These are phyloP conservation scores for Aspergillus persii DNA, from an alignment of 2,329 filamentous ascomycete species.

Conservation along the genomic window DNA sequence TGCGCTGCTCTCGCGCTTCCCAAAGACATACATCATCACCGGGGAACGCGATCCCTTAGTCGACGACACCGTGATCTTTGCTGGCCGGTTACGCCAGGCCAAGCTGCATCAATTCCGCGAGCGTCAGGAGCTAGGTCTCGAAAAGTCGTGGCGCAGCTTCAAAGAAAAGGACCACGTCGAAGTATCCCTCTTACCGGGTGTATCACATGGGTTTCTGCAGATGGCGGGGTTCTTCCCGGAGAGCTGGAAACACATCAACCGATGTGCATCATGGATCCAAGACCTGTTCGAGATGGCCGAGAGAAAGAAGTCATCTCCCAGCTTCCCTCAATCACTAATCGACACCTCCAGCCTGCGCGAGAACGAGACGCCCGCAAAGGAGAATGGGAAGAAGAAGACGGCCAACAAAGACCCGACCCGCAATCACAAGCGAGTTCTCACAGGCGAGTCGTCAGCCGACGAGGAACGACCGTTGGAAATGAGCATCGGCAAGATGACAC, in stretches of 20 bases:
- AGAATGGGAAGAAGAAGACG: background rate
- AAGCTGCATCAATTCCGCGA: slow-evolving; percentile 60
- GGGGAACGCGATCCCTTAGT: slow-evolving; percentile 94
- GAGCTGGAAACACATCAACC: slow-evolving; percentile 81
- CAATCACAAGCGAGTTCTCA: slow-evolving; percentile 48
- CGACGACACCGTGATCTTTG: slow-evolving; percentile 95
- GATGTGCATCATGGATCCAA: slow-evolving; percentile 77
- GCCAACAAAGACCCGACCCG: slow-evolving; percentile 15
- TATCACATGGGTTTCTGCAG: slow-evolving; percentile 91
- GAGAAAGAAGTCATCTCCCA: slow-evolving; percentile 18
- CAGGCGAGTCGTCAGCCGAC: slow-evolving; percentile 67
- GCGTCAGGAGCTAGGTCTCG: slow-evolving; percentile 55
- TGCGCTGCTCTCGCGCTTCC: slow-evolving; percentile 76
- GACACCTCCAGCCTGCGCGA: background rate
- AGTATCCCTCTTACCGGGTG: slow-evolving; percentile 80
- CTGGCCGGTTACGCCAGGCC: slow-evolving; percentile 78
- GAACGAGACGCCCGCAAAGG: slow-evolving; percentile 5
- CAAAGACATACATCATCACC: slow-evolving; percentile 90
- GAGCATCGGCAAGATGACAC: slow-evolving; percentile 52
- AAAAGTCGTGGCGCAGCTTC: slow-evolving; percentile 57
- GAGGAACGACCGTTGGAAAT: slow-evolving; percentile 84
- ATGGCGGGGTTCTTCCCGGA: slow-evolving; percentile 86
- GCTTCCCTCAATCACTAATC: slow-evolving; percentile 13
- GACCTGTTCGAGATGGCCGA: slow-evolving; percentile 59
- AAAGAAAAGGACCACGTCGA: slow-evolving; percentile 75